phyloP scores from a whole-genome alignment of 2,329 filamentous ascomycete genomes.

The Dactylellina drechsleri region DNA sequence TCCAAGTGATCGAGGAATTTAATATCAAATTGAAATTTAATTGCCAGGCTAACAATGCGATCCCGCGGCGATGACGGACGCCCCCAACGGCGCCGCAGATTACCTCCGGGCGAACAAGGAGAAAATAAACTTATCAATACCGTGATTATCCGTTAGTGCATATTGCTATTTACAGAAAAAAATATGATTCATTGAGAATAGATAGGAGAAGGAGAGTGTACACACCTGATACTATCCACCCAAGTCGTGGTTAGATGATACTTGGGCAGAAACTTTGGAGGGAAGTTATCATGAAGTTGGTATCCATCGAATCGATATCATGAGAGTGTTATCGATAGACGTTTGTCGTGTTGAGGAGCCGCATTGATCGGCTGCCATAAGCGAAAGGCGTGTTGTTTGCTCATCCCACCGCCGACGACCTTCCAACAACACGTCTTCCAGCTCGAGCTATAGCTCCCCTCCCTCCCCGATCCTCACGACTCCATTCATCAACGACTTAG shows the following conservation, averaged over 20 bases:
- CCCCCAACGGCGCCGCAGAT: slow-evolving; percentile 9
- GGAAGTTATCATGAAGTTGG: too few relatives aligned
- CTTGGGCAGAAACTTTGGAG: too few relatives aligned
- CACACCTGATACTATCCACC: too few relatives aligned
- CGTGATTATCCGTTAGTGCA: background rate
- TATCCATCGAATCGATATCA: too few relatives aligned
- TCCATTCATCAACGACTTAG: background rate
- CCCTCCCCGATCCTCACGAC: background rate
- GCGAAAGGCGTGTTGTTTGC: slow-evolving; percentile 16
- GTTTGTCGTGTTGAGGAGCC: background rate
- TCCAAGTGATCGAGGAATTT: background rate
- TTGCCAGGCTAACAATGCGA: background rate
- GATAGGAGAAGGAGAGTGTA: too few relatives aligned
- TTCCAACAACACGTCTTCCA: background rate
- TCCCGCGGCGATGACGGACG: slow-evolving; percentile 3
- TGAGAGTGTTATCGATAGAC: background rate
- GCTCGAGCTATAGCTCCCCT: slow-evolving; percentile 1
- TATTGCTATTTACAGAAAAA: too few relatives aligned
- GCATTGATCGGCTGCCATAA: slow-evolving; percentile 7
- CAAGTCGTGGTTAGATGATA: too few relatives aligned
- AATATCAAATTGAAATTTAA: slow-evolving; percentile 4
- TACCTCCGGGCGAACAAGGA: slow-evolving; percentile 18
- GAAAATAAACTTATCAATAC: slow-evolving; percentile 5
- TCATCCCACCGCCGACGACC: background rate
- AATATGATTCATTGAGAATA: too few relatives aligned